A percentile compares a stretch with the other conserved stretches of the same genome.
phyloP scores from a whole-genome alignment of 768 basidiomycete genomes.

The Boletus coccyginus region DNA sequence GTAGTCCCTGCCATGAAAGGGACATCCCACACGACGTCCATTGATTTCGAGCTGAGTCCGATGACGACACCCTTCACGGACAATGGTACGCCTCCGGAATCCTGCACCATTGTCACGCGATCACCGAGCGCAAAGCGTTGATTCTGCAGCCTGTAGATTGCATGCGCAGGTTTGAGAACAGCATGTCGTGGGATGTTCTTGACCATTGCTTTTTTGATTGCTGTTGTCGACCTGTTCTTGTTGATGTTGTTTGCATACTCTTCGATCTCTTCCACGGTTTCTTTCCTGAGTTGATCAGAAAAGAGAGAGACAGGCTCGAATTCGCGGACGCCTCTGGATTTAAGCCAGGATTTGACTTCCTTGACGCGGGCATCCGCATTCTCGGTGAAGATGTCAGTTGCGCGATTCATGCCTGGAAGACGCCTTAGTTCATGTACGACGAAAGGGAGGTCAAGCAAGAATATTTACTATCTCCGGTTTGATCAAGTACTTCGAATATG shows the following conservation, averaged over 20 bases:
- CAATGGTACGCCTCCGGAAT: conserved; percentile 89
- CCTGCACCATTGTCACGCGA: conserved; percentile 93
- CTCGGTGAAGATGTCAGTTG: conserved; percentile 52
- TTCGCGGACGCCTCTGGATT: conserved; percentile 79
- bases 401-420: conserved; percentile 68
- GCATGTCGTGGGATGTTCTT: conserved; percentile 92
- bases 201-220: conserved; percentile 90
- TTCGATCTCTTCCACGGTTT: conserved; percentile 81
- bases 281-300: conserved; percentile 90
- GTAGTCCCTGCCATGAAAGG: conserved; percentile 93
- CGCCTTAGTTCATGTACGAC: background rate
- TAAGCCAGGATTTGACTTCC: conserved; percentile 85
- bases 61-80: conserved; percentile 93
- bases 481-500: conserved; percentile 70
- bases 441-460: background rate
- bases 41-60: conserved; percentile 78
- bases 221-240: conserved; percentile 51
- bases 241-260: conserved; percentile 67
- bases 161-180: conserved; percentile 89
- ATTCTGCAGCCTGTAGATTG: conserved; percentile 84
- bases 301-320: conserved; percentile 91
- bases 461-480: conserved; percentile 61
- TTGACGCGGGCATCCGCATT: conserved; percentile 69
- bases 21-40: conserved; percentile 97
- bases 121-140: conserved; percentile 89